These are phyloP conservation scores for Scheffersomyces segobiensis DNA, from an alignment of 1,139 yeast species.

Conservation along the genomic window DNA sequence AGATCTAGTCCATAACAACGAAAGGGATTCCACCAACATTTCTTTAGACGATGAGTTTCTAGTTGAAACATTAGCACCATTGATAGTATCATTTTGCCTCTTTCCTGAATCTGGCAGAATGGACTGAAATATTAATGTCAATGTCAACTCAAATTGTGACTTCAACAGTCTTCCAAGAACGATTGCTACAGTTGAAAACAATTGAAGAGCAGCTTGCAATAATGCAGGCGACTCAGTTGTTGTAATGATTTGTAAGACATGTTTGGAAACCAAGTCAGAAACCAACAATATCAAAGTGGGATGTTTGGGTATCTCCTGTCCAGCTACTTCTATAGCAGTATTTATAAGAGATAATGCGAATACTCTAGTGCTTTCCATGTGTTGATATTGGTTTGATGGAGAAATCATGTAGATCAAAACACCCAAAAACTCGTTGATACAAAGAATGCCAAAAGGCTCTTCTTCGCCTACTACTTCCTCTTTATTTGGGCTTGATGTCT, in stretches of 20 bases:
- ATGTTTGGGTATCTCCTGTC: conserved; percentile 64
- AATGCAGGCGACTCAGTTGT: conserved; percentile 66
- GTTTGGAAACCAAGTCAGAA: conserved; percentile 80
- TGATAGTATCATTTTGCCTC: conserved; percentile 20
- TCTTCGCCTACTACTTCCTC: conserved; percentile 18
- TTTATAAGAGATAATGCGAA: conserved; percentile 77
- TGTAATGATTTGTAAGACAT: conserved; percentile 77
- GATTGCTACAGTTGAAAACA: conserved; percentile 67
- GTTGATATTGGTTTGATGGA: conserved; percentile 80
- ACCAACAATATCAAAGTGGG: conserved; percentile 67
- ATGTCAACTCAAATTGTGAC: conserved; percentile 67
- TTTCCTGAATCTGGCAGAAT: conserved; percentile 41
- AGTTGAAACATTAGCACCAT: conserved; percentile 23
- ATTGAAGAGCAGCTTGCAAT: conserved; percentile 71
- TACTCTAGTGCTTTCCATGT: conserved; percentile 83
- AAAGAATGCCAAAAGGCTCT: conserved; percentile 63
- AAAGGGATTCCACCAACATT: conserved; percentile 77
- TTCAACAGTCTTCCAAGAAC: conserved; percentile 59
- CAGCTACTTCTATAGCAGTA: conserved; percentile 82
- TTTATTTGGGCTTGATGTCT: background rate
- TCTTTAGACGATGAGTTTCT: conserved; percentile 58
- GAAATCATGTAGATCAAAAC: conserved; percentile 82
- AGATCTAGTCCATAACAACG: conserved; percentile 81
- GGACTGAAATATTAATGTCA: conserved; percentile 57
- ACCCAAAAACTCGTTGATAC: conserved; percentile 68